Evolutionary conservation across 306 rosid genomes (phyloP).

Genomic region (Gleditsia sinensis): DNA sequence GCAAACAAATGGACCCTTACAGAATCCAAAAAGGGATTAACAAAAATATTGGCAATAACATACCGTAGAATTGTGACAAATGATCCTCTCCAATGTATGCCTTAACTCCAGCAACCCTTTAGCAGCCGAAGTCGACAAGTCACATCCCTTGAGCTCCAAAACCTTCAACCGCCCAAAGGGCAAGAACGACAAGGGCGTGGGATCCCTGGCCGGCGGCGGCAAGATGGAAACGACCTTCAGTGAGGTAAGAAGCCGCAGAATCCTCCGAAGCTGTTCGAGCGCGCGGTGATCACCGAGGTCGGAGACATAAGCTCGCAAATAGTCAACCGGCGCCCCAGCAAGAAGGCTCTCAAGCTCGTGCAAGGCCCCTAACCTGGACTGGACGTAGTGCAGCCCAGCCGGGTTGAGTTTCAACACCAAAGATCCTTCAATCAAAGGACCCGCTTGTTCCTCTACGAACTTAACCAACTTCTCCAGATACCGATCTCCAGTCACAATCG

Average conservation of each 20-base stretch:
- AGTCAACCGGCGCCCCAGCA: conserved; percentile 85
- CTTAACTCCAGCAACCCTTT: conserved; percentile 81
- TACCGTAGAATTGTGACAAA: conserved; percentile 93
- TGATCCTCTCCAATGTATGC: conserved; percentile 88
- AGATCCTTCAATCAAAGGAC: conserved; percentile 77
- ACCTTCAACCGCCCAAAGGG: conserved; percentile 76
- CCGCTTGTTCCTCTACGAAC: conserved; percentile 77
- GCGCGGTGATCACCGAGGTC: conserved; percentile 99
- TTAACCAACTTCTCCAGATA: conserved; percentile 80
- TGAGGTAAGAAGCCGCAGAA: conserved; percentile 78
- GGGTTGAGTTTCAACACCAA: conserved; percentile 84
- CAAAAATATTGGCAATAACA: conserved; percentile 24
- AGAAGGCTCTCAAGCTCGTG: conserved; percentile 81
- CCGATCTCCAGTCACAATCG: conserved; percentile 93
- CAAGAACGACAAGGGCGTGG: conserved; percentile 81
- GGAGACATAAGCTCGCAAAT: conserved; percentile 85
- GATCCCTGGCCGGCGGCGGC: conserved; percentile 65
- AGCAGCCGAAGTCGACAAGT: conserved; percentile 93
- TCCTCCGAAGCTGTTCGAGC: conserved; percentile 89
- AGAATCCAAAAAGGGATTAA: neutral
- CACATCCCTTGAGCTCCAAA: conserved; percentile 91
- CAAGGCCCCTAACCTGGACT: conserved; percentile 80
- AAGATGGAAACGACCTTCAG: conserved; percentile 85
- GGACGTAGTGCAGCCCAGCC: conserved; percentile 84
- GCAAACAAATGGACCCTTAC: neutral